Conservation (phyloP, 164 flowering plant genomes). For the Cinnamomum micranthum region DNA sequence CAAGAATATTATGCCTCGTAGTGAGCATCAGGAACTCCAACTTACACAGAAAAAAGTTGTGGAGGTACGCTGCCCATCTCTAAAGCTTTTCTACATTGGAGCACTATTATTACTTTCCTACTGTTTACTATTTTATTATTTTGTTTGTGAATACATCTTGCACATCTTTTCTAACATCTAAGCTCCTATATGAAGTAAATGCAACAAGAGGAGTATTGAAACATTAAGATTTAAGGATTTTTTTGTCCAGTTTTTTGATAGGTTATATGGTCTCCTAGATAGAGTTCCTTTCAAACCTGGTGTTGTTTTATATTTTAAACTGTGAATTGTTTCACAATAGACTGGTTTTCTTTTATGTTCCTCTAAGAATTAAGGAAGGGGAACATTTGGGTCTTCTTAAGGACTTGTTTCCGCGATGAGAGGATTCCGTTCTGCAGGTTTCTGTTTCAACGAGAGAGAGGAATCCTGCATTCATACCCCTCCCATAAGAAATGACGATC, state of each 20-base stretch:
- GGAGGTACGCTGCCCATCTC: conserved; percentile 48
- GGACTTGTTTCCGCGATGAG: neutral
- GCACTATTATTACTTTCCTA: neutral
- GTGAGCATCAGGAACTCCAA: conserved; percentile 28
- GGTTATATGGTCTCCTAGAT: neutral
- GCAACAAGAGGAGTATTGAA: no score
- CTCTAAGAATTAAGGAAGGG: no score
- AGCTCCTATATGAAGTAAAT: no score
- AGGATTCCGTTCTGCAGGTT: neutral
- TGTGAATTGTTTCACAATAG: neutral
- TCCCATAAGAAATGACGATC: neutral
- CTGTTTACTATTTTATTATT: neutral
- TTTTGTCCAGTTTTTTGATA: no score
- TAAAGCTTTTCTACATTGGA: neutral
- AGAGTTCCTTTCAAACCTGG: neutral
- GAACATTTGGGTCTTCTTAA: no score
- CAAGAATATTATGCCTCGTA: conserved; percentile 26
- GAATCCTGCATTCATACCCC: neutral
- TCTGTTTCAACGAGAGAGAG: neutral
- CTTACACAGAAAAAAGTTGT: conserved; percentile 42
- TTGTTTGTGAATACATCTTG: neutral
- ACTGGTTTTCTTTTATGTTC: no score
- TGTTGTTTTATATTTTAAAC: no score
- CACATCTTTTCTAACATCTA: no score
- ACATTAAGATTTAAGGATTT: no score